Base-by-base conservation (phyloP, 1,284 basidiomycete species). In the Ceratobasidium papillatum region DNA sequence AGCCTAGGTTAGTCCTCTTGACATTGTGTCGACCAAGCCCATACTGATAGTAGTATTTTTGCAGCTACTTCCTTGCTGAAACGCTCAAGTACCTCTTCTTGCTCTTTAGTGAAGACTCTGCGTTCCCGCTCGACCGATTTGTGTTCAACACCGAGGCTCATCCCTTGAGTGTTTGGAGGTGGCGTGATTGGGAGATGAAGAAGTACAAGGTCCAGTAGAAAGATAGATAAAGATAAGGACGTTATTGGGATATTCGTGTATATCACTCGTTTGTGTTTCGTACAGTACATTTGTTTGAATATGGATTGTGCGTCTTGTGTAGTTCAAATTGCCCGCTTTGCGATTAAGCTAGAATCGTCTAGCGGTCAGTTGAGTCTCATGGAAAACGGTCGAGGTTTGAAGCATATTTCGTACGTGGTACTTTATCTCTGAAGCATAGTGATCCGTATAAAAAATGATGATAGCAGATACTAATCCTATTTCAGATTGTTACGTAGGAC, bases 71-170 rank as follows among this genome's bases (percentile, higher is more conserved):
- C 83, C 81, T 90, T 74, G 90, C 90, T 1, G 93, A 95, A 81
- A 85, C 83, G 34, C 80, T 86, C 76, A 86, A 86, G 78, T 86
- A 86, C 78, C 80, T 86, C n/a, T 85, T 82, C 73, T 79, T 86
- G 38, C 78, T 86, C 19, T 86, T 84, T 68, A 80, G 81, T 7
- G 82, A 84, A 41, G 79, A 80, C 19, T 77, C 80, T 63, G 80
- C 86, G 1, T 77, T 93, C 64, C 89, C 91, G 11, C 81, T 94
- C 56, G 88, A 91, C 76, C 82, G 87, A 76, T 94, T 91, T 88
- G 91, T 94, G 38, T 91, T 95, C 80, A 95, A 94, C 80, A 96
- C 94, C 2, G 94, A 94, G 81, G 92, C 92, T 3, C 93, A 94
- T 79, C 89, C 91, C 0, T 82, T 94, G 8, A 92, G 92, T 3